A percentile compares a stretch with the other conserved stretches of the same genome.
Evolutionary conservation across 2,329 filamentous ascomycete species (phyloP).

Genomic region (Diplodia scrobiculata): DNA sequence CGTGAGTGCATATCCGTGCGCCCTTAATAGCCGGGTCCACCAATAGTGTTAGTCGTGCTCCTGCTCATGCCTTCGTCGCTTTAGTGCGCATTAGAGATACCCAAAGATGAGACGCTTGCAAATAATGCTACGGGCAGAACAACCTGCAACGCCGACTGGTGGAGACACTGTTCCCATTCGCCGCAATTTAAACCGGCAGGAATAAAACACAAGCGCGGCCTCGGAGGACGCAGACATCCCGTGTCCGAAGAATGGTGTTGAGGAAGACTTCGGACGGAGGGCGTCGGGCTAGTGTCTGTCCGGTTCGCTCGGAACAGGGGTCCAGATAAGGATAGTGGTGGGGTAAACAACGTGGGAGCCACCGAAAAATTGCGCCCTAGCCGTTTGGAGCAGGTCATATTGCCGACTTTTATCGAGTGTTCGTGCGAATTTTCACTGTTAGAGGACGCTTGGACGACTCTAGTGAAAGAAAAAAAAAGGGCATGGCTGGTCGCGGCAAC

Average conservation of each 20-base stretch:
- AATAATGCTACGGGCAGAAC: not conserved
- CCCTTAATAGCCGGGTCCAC: not conserved
- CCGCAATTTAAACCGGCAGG: not conserved
- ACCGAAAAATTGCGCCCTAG: constrained; percentile 16
- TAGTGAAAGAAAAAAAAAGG: not conserved
- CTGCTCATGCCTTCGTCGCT: not conserved
- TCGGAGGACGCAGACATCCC: not conserved
- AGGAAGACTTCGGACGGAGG: constrained; percentile 4
- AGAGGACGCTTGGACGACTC: not conserved
- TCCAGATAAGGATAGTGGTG: constrained; percentile 20
- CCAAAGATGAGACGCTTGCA: constrained; percentile 10
- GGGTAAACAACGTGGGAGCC: constrained; percentile 25
- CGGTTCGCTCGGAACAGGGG: constrained; percentile 11
- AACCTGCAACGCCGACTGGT: not conserved
- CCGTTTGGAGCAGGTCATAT: constrained; percentile 18
- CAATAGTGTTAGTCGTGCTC: not conserved
- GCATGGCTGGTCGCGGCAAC: not conserved
- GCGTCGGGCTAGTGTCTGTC: constrained; percentile 10
- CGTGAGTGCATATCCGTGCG: constrained; percentile 32
- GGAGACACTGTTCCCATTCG: not conserved
- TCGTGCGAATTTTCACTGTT: not conserved
- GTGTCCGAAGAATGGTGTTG: constrained; percentile 11
- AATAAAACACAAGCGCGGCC: not conserved
- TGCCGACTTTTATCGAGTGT: constrained; percentile 1
- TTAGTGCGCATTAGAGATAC: constrained; percentile 12